A percentile compares a stretch with the other conserved stretches of the same genome.
Evolutionary conservation across 106 monocot species (phyloP).

Genomic region (Posidonia australis): DNA sequence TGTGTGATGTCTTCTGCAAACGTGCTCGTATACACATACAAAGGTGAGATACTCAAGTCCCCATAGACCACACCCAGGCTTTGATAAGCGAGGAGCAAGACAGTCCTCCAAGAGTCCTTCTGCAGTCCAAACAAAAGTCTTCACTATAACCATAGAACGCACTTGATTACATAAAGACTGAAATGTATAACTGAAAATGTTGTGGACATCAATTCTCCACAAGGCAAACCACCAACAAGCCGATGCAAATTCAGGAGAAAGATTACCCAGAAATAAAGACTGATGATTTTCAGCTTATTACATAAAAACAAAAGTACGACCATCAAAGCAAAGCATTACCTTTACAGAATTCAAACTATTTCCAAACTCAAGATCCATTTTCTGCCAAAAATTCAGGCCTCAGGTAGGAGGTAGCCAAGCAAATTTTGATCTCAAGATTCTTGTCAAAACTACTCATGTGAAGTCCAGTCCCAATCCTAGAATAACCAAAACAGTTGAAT

Average conservation of each 20-base stretch:
- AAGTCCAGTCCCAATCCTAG: not conserved
- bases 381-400: not conserved
- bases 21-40: conserved; percentile 25
- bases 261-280: no score
- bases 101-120: conserved; percentile 21
- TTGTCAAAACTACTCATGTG: not conserved
- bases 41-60: conserved; percentile 22
- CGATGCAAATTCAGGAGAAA: no score
- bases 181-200: not conserved
- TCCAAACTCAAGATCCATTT: conserved; percentile 13
- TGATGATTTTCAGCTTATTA: not conserved
- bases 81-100: conserved; percentile 18
- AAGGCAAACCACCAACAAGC: no score
- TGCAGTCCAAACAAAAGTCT: not conserved
- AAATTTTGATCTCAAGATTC: not conserved
- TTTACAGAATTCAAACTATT: not conserved
- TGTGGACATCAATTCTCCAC: not conserved
- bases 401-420: not conserved
- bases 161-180: not conserved
- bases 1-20: conserved; percentile 24
- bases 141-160: not conserved
- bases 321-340: not conserved
- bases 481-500: not conserved
- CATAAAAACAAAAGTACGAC: not conserved
- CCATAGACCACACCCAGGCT: conserved; percentile 24